Evolutionary conservation across 805 yeast species (phyloP).

Genomic region (Candida pseudoglaebosa): DNA sequence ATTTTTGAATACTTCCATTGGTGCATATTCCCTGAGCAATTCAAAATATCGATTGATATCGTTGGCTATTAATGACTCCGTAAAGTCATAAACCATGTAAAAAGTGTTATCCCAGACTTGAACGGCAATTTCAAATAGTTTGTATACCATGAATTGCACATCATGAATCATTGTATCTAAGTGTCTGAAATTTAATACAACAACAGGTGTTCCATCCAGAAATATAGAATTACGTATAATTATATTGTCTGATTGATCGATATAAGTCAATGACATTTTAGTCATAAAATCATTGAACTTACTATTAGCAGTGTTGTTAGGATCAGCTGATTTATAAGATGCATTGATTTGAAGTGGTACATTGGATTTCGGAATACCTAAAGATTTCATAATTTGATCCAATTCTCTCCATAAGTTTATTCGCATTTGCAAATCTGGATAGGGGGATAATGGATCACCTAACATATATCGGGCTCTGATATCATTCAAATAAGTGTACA

Average conservation of each 20-base stretch:
- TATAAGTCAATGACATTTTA: slow-evolving; percentile 54
- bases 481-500: slow-evolving; percentile 29
- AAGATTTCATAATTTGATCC: slow-evolving; percentile 43
- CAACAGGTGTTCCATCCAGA: slow-evolving; percentile 68
- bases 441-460: slow-evolving; percentile 10
- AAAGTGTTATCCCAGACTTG: slow-evolving; percentile 70
- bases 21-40: slow-evolving; percentile 43
- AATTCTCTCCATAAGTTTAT: slow-evolving; percentile 30
- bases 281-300: slow-evolving; percentile 72
- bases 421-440: slow-evolving; percentile 17
- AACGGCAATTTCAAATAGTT: slow-evolving; percentile 59
- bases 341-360: slow-evolving; percentile 56
- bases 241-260: slow-evolving; percentile 40
- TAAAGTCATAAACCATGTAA: slow-evolving; percentile 63
- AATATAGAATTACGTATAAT: slow-evolving; percentile 63
- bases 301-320: slow-evolving; percentile 44
- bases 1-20: slow-evolving; percentile 48
- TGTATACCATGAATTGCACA: slow-evolving; percentile 51
- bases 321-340: slow-evolving; percentile 38
- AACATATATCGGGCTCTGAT: slow-evolving; percentile 27
- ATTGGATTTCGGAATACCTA: slow-evolving; percentile 54
- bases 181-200: slow-evolving; percentile 46
- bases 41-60: slow-evolving; percentile 22
- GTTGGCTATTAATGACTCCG: slow-evolving; percentile 39
- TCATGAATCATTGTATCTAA: slow-evolving; percentile 33